Percentiles rank a stretch among this genome's conserved stretches.
Conservation (phyloP, 495 filamentous ascomycete species). For the Barbatosphaeria neglecta region DNA sequence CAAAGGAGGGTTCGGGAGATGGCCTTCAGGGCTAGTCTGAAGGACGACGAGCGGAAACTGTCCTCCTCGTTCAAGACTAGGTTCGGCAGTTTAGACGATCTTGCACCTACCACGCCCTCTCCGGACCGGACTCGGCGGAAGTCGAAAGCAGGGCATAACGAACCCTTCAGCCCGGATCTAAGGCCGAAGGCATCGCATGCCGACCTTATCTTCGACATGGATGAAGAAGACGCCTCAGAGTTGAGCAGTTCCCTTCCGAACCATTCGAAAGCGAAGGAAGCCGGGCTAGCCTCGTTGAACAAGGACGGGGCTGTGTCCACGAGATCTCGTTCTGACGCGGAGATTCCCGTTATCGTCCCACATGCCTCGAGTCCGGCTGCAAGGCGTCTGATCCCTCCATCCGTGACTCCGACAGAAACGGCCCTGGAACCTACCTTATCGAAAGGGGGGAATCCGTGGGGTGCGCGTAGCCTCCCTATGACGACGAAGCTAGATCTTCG, state of each 20-base stretch:
- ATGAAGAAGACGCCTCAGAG: constrained; percentile 48
- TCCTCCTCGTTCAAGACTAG: constrained; percentile 35
- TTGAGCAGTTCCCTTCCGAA: constrained; percentile 8
- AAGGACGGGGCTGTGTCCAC: background rate
- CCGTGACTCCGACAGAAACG: background rate
- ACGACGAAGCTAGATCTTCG: constrained; percentile 65
- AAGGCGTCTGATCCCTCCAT: background rate
- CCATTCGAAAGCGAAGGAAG: constrained; percentile 4
- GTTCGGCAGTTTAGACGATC: constrained; percentile 45
- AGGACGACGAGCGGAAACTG: constrained; percentile 46
- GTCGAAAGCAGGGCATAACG: constrained; percentile 33
- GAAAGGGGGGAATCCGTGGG: constrained; percentile 47
- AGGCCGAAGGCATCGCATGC: constrained; percentile 48
- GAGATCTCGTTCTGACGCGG: background rate
- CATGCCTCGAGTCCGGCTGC: background rate
- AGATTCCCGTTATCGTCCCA: background rate
- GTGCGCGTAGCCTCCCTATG: constrained; percentile 37
- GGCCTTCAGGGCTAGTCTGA: constrained; percentile 45
- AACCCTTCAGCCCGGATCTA: constrained; percentile 47
- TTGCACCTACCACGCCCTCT: constrained; percentile 35
- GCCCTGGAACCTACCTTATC: constrained; percentile 3
- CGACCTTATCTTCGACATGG: constrained; percentile 94
- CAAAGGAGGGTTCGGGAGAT: constrained; percentile 37
- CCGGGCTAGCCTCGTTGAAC: background rate
- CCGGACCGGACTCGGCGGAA: constrained; percentile 40